phyloP scores from a whole-genome alignment of 2,329 filamentous ascomycete genomes.

The Apiospora kogelbergensis region DNA sequence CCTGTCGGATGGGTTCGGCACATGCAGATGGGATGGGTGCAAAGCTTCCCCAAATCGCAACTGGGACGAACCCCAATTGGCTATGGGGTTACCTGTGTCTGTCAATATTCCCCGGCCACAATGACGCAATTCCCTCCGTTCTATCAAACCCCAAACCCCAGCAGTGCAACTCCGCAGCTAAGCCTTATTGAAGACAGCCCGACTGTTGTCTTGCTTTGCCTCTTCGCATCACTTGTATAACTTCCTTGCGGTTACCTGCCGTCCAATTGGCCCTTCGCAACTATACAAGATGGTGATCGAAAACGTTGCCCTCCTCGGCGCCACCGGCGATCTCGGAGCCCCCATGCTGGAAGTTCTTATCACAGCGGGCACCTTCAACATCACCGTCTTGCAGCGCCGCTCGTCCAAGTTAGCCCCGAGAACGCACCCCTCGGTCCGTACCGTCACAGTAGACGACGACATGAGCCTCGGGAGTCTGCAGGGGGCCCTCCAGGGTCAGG shows the following conservation, averaged over 20 bases:
- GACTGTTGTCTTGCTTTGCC: neutral
- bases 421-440: conserved; percentile 17
- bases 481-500: conserved; percentile 31
- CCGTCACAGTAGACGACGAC: conserved; percentile 30
- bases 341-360: conserved; percentile 34
- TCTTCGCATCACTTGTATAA: neutral
- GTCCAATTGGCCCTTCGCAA: neutral
- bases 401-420: conserved; percentile 27
- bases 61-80: neutral
- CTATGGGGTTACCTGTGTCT: neutral
- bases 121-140: neutral
- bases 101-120: neutral
- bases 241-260: neutral
- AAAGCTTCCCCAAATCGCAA: neutral
- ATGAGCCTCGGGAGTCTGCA: conserved; percentile 32
- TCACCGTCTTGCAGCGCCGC: conserved; percentile 34
- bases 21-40: neutral
- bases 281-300: conserved; percentile 29
- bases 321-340: conserved; percentile 36
- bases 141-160: neutral
- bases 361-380: conserved; percentile 26
- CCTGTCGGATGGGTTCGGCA: neutral
- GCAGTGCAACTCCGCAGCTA: neutral
- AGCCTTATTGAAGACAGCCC: neutral
- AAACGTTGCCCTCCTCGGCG: conserved; percentile 38